phyloP scores from a whole-genome alignment of 257 asterid genomes.

The Lantana camara region DNA sequence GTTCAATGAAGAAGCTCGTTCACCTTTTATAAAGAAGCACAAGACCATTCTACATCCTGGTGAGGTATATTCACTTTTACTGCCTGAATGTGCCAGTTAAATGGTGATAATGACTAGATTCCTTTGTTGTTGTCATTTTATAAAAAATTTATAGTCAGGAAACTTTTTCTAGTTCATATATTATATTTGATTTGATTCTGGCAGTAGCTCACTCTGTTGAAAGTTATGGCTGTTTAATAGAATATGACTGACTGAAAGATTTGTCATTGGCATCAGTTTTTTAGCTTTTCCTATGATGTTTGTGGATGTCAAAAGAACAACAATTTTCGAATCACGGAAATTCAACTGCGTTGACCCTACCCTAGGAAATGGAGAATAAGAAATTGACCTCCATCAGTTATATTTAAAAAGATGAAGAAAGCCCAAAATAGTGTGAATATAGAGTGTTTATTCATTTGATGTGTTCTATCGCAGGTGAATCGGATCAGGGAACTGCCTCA shows the following conservation, averaged over 20 bases:
- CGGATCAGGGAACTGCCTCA: conserved; percentile 91
- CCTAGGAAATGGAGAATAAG: background rate
- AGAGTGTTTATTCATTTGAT: conserved; percentile 11
- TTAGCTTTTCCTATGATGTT: background rate
- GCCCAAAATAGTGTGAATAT: background rate
- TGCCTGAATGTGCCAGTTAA: background rate
- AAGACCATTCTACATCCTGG: conserved; percentile 82
- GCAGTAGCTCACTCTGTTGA: background rate
- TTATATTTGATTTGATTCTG: background rate
- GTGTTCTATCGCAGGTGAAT: conserved; percentile 61
- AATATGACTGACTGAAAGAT: background rate
- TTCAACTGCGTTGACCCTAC: background rate
- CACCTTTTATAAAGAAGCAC: conserved; percentile 69
- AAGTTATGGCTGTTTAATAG: background rate
- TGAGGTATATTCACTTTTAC: conserved; percentile 49
- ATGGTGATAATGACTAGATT: conserved; percentile 2
- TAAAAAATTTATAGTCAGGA: background rate
- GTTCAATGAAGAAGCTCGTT: conserved; percentile 80
- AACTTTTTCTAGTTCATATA: background rate
- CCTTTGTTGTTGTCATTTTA: background rate
- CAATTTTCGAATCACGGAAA: background rate
- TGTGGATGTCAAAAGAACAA: background rate
- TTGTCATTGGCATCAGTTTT: background rate
- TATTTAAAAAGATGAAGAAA: background rate
- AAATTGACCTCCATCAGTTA: background rate